Percentiles rank a stretch among this genome's conserved stretches.
phyloP scores from a whole-genome alignment of 345 rosid species.

The Trapa incisa region DNA sequence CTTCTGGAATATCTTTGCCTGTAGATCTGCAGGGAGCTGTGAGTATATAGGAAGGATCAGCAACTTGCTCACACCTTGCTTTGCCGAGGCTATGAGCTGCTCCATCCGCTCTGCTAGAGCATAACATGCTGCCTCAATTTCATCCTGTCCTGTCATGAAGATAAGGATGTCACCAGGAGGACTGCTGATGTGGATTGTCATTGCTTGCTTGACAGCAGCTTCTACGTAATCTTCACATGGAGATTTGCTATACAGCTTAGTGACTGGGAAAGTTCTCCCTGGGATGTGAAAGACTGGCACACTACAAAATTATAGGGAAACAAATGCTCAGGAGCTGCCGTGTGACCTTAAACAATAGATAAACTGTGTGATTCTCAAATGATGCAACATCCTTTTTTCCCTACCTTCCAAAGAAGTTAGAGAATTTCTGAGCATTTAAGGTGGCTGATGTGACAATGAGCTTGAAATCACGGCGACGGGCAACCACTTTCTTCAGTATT shows the following conservation, averaged over 20 bases:
- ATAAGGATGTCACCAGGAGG: constrained; percentile 94
- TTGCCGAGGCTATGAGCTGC: constrained; percentile 58
- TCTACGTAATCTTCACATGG: constrained; percentile 98
- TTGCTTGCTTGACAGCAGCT: constrained; percentile 95
- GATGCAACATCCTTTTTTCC: neutral
- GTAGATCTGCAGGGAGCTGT: constrained; percentile 95
- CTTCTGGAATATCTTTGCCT: constrained; percentile 88
- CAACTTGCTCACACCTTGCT: constrained; percentile 57
- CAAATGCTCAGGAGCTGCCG: neutral
- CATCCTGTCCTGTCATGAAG: constrained; percentile 98
- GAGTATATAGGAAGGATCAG: constrained; percentile 93
- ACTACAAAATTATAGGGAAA: constrained; percentile 32
- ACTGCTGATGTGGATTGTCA: constrained; percentile 83
- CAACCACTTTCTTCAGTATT: constrained; percentile 89
- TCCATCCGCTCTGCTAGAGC: constrained; percentile 88
- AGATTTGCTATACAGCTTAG: constrained; percentile 59
- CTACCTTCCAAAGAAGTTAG: constrained; percentile 89
- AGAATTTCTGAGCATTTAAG: constrained; percentile 90
- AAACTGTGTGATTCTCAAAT: neutral
- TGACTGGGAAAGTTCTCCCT: constrained; percentile 94
- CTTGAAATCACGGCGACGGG: constrained; percentile 89
- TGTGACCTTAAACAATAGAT: neutral
- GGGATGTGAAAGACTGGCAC: constrained; percentile 90
- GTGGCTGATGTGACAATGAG: constrained; percentile 98
- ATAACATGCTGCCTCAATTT: constrained; percentile 90